These are phyloP conservation scores for Cyclotella atomus DNA, from an alignment of 108 stramenopile species.

Conservation along the genomic window DNA sequence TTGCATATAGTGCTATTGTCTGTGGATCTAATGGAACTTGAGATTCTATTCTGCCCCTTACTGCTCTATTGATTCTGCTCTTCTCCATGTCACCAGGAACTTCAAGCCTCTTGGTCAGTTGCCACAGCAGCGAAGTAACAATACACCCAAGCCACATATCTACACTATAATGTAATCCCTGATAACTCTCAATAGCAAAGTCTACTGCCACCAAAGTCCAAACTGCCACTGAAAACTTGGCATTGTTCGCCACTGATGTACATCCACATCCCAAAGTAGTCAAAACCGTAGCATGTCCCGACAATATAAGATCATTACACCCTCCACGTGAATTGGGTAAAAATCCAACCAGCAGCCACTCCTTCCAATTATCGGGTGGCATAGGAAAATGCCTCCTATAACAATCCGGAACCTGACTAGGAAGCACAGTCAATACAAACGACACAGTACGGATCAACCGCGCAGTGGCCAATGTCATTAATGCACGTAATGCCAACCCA, in stretches of 20 bases:
- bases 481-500: constrained; percentile 57
- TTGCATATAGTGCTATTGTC: constrained; percentile 51
- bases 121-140: constrained; percentile 72
- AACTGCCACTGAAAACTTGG: constrained; percentile 59
- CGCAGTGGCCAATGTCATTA: constrained; percentile 62
- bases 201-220: constrained; percentile 77
- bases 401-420: constrained; percentile 67
- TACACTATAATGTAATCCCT: constrained; percentile 86
- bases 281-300: constrained; percentile 85
- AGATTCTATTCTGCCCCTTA: background rate
- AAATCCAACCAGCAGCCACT: constrained; percentile 77
- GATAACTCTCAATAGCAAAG: constrained; percentile 77
- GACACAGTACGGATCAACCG: constrained; percentile 71
- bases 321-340: constrained; percentile 72
- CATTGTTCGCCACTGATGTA: constrained; percentile 57
- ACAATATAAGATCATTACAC: constrained; percentile 86
- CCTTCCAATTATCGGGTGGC: constrained; percentile 62
- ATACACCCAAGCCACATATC: constrained; percentile 87
- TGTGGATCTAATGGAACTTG: constrained; percentile 15
- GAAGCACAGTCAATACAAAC: constrained; percentile 77
- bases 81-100: constrained; percentile 24
- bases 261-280: constrained; percentile 70
- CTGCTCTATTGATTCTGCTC: background rate
- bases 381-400: constrained; percentile 73
- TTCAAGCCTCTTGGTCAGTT: constrained; percentile 53